A percentile compares a stretch with the other conserved stretches of the same genome.
These are phyloP conservation scores for Paramyrothecium sp. DNA, from an alignment of 2,329 filamentous ascomycete genomes.

Conservation along the genomic window DNA sequence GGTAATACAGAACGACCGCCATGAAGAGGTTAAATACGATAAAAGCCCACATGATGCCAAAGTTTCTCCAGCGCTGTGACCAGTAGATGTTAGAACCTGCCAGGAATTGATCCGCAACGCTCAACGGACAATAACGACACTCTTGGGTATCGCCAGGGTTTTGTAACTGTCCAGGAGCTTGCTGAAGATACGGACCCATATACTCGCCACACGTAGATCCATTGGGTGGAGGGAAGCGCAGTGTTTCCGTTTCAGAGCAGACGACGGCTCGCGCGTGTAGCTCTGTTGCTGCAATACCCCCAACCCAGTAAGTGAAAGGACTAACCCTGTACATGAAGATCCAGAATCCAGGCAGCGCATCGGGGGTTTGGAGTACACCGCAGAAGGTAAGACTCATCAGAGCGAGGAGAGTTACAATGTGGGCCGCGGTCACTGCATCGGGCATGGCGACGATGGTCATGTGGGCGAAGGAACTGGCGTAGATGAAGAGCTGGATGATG, in stretches of 20 bases:
- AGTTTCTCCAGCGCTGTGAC: conserved; percentile 64
- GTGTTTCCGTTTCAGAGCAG: conserved; percentile 57
- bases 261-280: conserved; percentile 52
- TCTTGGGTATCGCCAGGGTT: conserved; percentile 53
- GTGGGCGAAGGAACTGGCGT: conserved; percentile 69
- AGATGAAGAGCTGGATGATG: conserved; percentile 66
- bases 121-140: conserved; percentile 68
- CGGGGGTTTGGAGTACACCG: conserved; percentile 60
- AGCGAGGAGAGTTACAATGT: conserved; percentile 59
- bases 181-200: conserved; percentile 52
- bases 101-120: conserved; percentile 60
- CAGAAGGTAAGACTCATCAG: conserved; percentile 61
- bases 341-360: conserved; percentile 68
- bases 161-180: conserved; percentile 56
- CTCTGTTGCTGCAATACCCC: conserved; percentile 65
- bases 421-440: conserved; percentile 65
- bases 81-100: conserved; percentile 46
- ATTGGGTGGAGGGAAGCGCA: conserved; percentile 62
- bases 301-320: conserved; percentile 68
- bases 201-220: conserved; percentile 65
- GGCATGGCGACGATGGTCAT: conserved; percentile 71
- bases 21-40: conserved; percentile 61
- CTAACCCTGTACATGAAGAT: conserved; percentile 70
- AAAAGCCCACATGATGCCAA: conserved; percentile 67
- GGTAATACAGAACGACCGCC: conserved; percentile 61